A percentile compares a stretch with the other conserved stretches of the same genome.
These are phyloP conservation scores for Lentinus polychrous DNA, from an alignment of 1,284 basidiomycete genomes.

Conservation along the genomic window DNA sequence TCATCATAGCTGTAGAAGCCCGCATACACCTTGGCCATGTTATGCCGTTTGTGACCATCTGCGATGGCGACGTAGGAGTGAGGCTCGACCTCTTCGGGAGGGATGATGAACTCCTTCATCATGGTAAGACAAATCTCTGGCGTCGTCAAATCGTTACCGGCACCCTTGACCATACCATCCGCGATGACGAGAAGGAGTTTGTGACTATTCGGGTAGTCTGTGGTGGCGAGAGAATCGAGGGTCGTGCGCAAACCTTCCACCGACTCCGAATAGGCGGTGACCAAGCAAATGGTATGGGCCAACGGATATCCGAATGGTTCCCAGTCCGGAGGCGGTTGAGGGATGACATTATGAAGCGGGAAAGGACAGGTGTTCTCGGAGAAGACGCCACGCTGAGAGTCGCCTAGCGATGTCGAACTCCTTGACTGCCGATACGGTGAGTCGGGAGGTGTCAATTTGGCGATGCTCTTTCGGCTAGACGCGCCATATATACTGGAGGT, in stretches of 20 bases:
- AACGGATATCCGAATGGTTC: constrained; percentile 97
- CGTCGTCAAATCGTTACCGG: constrained; percentile 80
- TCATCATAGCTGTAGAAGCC: constrained; percentile 98
- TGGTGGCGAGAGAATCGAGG: constrained; percentile 94
- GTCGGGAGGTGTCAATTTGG: constrained; percentile 65
- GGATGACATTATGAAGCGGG: constrained; percentile 85
- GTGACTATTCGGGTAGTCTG: constrained; percentile 98
- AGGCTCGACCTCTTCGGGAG: constrained; percentile 82
- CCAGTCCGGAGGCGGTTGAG: constrained; percentile 87
- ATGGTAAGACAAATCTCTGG: constrained; percentile 93
- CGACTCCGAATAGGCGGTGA: constrained; percentile 98
- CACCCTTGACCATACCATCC: constrained; percentile 98
- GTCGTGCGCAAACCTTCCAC: constrained; percentile 96
- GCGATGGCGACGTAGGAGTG: constrained; percentile 98
- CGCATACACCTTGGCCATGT: constrained; percentile 98
- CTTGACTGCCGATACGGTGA: constrained; percentile 72
- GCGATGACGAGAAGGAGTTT: constrained; percentile 95
- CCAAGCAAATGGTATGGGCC: constrained; percentile 90
- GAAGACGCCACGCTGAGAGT: constrained; percentile 41
- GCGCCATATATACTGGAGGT: constrained; percentile 50
- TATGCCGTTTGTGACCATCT: constrained; percentile 97
- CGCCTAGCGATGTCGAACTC: constrained; percentile 75
- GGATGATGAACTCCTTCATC: constrained; percentile 96
- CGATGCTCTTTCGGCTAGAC: constrained; percentile 27
- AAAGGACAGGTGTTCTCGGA: constrained; percentile 79